Evolutionary conservation across 169 alveolate species (phyloP).

Genomic region (Plasmodium ovale): DNA sequence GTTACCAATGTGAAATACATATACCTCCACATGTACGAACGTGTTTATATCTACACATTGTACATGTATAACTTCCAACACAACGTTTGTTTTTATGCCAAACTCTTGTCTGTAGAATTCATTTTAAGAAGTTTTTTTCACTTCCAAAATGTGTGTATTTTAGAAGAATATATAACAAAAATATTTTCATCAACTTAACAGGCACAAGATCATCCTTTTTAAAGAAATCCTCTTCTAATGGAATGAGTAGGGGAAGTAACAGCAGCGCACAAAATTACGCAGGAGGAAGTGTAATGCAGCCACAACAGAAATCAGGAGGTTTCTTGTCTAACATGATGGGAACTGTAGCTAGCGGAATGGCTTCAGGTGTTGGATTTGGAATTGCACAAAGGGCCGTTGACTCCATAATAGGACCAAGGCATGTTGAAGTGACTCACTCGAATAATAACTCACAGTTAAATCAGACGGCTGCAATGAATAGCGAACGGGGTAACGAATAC

Average conservation of each 20-base stretch:
- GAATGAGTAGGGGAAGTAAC: conserved; percentile 35
- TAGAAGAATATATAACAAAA: conserved; percentile 2
- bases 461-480: conserved; percentile 54
- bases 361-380: conserved; percentile 79
- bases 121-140: no score
- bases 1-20: background rate
- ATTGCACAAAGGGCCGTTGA: conserved; percentile 78
- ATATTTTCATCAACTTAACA: background rate
- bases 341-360: conserved; percentile 78
- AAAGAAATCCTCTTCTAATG: conserved; percentile 26
- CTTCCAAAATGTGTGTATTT: background rate
- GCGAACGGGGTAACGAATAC: conserved; percentile 26
- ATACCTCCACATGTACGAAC: no score
- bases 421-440: conserved; percentile 66
- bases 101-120: background rate
- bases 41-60: background rate
- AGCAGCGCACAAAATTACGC: conserved; percentile 57
- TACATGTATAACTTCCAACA: no score
- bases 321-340: conserved; percentile 77
- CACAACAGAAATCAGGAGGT: conserved; percentile 40
- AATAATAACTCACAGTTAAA: conserved; percentile 50
- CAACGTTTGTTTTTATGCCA: no score
- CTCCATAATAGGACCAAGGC: conserved; percentile 73
- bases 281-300: conserved; percentile 60
- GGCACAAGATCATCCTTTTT: conserved; percentile 63